A percentile compares a stretch with the other conserved stretches of the same genome.
phyloP scores from a whole-genome alignment of 176 grass and related monocot species.

The Ampelocalamus luodianensis region DNA sequence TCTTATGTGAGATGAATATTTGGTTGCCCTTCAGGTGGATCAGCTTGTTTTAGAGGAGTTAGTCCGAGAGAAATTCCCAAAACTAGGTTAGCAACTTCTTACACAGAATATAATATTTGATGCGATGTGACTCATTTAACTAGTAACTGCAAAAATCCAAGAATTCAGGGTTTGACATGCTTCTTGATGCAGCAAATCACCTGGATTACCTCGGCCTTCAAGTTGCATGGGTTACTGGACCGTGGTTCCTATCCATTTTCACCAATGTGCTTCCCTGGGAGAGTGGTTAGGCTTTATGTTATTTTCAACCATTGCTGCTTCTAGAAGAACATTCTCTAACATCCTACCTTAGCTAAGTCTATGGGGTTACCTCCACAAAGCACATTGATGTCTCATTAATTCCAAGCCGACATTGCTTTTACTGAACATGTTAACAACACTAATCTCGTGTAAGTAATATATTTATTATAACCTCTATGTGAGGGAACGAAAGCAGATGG shows the following conservation, averaged over 20 bases:
- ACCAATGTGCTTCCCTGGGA: conserved; percentile 99
- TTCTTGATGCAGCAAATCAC: conserved; percentile 85
- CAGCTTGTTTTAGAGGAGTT: conserved; percentile 98
- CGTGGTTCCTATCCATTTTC: conserved; percentile 99
- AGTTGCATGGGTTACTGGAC: conserved; percentile 97
- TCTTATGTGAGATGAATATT: conserved; percentile 35
- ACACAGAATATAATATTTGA: conserved; percentile 36
- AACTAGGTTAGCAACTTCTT: conserved; percentile 76
- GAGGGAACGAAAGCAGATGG: neutral
- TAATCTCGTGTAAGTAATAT: conserved; percentile 26
- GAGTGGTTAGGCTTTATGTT: conserved; percentile 81
- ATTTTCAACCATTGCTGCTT: conserved; percentile 33
- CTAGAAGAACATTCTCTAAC: conserved; percentile 39
- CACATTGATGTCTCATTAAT: conserved; percentile 24
- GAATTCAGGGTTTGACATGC: conserved; percentile 33
- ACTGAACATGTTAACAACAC: neutral
- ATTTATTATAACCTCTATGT: neutral
- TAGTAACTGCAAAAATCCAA: conserved; percentile 34
- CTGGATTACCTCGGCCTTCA: conserved; percentile 91
- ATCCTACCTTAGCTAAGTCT: conserved; percentile 9
- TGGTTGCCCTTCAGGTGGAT: conserved; percentile 81
- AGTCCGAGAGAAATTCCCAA: conserved; percentile 90
- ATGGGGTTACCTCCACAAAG: conserved; percentile 14
- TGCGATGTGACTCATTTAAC: neutral
- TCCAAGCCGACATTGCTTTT: neutral